A percentile compares a stretch with the other conserved stretches of the same genome.
Conservation (phyloP, 2,329 filamentous ascomycete species). For the Whalleya microplaca region DNA sequence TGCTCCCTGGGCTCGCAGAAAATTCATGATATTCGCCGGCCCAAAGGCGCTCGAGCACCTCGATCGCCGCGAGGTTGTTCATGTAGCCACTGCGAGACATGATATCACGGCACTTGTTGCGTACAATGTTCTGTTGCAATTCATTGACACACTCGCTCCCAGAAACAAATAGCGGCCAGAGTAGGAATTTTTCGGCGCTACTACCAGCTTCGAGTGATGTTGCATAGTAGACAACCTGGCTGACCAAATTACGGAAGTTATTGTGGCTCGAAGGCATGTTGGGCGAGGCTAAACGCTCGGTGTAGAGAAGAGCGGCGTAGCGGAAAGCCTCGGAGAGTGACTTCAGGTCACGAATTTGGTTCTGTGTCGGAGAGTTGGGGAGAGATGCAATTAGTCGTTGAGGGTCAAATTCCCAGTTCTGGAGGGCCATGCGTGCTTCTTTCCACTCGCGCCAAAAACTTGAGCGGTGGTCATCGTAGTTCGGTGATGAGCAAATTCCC, state of each 20-base stretch:
- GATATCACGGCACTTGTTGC: constrained; percentile 81
- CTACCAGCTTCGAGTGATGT: constrained; percentile 74
- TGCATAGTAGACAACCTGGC: constrained; percentile 81
- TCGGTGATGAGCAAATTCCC: constrained; percentile 45
- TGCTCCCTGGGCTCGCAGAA: constrained; percentile 37
- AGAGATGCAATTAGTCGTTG: constrained; percentile 55
- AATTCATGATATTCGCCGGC: constrained; percentile 53
- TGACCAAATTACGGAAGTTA: constrained; percentile 82
- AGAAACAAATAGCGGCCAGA: constrained; percentile 91
- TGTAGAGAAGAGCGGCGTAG: constrained; percentile 86
- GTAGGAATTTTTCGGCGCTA: constrained; percentile 81
- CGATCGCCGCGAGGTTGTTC: constrained; percentile 86
- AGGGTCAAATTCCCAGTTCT: constrained; percentile 78
- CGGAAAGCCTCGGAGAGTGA: constrained; percentile 91
- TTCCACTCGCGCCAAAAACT: constrained; percentile 89
- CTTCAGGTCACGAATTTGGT: constrained; percentile 73
- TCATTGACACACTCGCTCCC: constrained; percentile 88
- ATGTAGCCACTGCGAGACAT: constrained; percentile 89
- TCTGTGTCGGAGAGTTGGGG: constrained; percentile 53
- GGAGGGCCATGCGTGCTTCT: constrained; percentile 73
- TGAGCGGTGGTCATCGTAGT: constrained; percentile 61
- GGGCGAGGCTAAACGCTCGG: constrained; percentile 82
- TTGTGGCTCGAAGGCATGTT: constrained; percentile 71
- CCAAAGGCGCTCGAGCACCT: constrained; percentile 87
- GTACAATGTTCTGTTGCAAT: constrained; percentile 76